These are phyloP conservation scores for Zalaria obscura DNA, from an alignment of 2,329 filamentous ascomycete species.

Conservation along the genomic window DNA sequence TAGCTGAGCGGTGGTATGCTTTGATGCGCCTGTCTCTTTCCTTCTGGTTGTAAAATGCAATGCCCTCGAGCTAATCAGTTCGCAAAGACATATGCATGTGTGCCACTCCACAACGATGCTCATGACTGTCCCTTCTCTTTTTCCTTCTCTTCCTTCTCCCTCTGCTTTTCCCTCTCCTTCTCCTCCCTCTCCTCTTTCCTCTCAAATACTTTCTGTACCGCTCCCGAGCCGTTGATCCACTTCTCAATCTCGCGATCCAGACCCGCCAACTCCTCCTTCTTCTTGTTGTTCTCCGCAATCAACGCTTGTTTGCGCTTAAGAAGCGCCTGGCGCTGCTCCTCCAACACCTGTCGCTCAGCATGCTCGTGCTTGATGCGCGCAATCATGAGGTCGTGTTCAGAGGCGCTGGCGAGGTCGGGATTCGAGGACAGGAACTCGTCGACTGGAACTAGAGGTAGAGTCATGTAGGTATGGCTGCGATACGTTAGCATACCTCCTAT, in stretches of 20 bases:
- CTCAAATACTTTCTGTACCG: conserved; percentile 7
- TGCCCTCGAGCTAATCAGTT: too few relatives aligned
- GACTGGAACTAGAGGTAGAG: conserved; percentile 69
- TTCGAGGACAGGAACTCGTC: conserved; percentile 68
- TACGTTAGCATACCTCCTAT: conserved; percentile 5
- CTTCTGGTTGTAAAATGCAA: too few relatives aligned
- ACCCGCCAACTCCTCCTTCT: conserved; percentile 84
- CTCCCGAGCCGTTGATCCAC: conserved; percentile 66
- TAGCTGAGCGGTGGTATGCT: too few relatives aligned
- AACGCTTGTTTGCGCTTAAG: conserved; percentile 52
- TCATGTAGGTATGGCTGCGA: conserved; percentile 67
- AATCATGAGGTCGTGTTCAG: conserved; percentile 73
- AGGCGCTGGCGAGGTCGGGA: conserved; percentile 57
- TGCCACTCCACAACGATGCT: too few relatives aligned
- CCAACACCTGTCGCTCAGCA: conserved; percentile 66
- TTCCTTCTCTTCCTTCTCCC: conserved; percentile 1
- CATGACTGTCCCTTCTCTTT: background rate
- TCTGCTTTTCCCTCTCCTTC: background rate
- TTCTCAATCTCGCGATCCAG: conserved; percentile 86
- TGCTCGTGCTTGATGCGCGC: conserved; percentile 86
- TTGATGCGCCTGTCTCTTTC: too few relatives aligned
- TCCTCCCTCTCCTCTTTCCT: conserved; percentile 3
- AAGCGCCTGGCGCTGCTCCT: conserved; percentile 59
- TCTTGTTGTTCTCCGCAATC: conserved; percentile 70
- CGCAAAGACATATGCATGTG: too few relatives aligned